Evolutionary conservation across 2,329 filamentous ascomycete species (phyloP).

Genomic region (Alternaria metachromatica): DNA sequence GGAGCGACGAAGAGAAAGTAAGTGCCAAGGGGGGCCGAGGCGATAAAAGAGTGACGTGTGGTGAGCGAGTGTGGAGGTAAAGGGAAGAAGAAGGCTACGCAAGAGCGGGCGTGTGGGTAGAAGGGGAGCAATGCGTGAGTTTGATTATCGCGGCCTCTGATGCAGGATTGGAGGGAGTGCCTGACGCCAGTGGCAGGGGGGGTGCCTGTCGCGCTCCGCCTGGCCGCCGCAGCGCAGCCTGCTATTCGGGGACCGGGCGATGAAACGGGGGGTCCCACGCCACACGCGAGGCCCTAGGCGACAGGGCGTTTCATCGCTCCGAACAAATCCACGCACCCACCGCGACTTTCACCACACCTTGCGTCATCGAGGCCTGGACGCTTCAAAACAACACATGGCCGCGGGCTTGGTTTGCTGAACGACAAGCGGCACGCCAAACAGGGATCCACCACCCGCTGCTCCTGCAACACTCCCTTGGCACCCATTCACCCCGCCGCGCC

Average conservation of each 20-base stretch:
- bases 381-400: background rate
- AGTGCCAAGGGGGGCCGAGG: constrained; percentile 26
- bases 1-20: constrained; percentile 28
- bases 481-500: background rate
- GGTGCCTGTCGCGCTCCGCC: constrained; percentile 7
- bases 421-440: constrained; percentile 13
- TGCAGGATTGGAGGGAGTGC: constrained; percentile 25
- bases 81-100: constrained; percentile 6
- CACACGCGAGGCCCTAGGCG: constrained; percentile 19
- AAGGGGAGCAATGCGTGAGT: constrained; percentile 26
- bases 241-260: constrained; percentile 19
- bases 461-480: constrained; percentile 1
- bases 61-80: constrained; percentile 12
- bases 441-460: background rate
- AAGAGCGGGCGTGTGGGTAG: constrained; percentile 26
- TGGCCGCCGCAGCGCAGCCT: constrained; percentile 18
- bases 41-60: constrained; percentile 23
- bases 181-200: constrained; percentile 15
- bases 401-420: constrained; percentile 8
- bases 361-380: constrained; percentile 18
- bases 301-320: constrained; percentile 33
- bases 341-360: constrained; percentile 9
- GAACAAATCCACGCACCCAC: constrained; percentile 15
- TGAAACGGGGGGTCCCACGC: constrained; percentile 26
- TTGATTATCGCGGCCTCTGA: constrained; percentile 29